Percentiles rank a stretch among this genome's conserved stretches.
phyloP scores from a whole-genome alignment of 768 basidiomycete species.

The Naematelia aurantialba region DNA sequence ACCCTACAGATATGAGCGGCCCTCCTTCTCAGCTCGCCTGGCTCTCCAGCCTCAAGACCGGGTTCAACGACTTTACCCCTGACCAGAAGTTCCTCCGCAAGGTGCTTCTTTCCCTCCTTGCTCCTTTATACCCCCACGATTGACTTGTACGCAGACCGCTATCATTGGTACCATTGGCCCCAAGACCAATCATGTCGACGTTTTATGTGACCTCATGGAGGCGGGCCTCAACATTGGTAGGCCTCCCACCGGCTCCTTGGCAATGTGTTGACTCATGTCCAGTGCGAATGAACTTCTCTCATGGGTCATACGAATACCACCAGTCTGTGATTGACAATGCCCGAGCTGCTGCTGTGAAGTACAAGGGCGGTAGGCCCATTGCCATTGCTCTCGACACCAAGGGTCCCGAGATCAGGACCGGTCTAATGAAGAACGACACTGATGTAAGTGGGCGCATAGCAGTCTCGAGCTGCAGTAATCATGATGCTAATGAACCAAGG shows the following conservation, averaged over 20 bases:
- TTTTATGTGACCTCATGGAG: constrained; percentile 72
- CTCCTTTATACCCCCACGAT: not conserved
- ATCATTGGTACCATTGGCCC: constrained; percentile 99
- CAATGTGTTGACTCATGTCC: not conserved
- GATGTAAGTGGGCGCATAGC: constrained; percentile 61
- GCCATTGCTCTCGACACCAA: constrained; percentile 99
- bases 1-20: constrained; percentile 9
- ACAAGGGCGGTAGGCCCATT: constrained; percentile 77
- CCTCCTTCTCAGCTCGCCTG: constrained; percentile 72
- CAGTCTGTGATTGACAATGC: constrained; percentile 99
- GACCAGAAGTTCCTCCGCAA: constrained; percentile 85
- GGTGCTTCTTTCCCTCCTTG: constrained; percentile 55
- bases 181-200: constrained; percentile 88
- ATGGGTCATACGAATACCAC: constrained; percentile 97
- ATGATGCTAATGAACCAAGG: constrained; percentile 54
- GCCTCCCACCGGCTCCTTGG: constrained; percentile 45
- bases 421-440: constrained; percentile 75
- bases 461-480: too few relatives aligned
- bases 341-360: constrained; percentile 69
- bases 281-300: constrained; percentile 99
- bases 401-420: constrained; percentile 99
- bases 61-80: constrained; percentile 67
- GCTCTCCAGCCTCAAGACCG: constrained; percentile 76
- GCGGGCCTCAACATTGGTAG: constrained; percentile 97
- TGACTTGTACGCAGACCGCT: constrained; percentile 62